Evolutionary conservation across 2,329 filamentous ascomycete species (phyloP).

Genomic region (Aspergillus fischeri): DNA sequence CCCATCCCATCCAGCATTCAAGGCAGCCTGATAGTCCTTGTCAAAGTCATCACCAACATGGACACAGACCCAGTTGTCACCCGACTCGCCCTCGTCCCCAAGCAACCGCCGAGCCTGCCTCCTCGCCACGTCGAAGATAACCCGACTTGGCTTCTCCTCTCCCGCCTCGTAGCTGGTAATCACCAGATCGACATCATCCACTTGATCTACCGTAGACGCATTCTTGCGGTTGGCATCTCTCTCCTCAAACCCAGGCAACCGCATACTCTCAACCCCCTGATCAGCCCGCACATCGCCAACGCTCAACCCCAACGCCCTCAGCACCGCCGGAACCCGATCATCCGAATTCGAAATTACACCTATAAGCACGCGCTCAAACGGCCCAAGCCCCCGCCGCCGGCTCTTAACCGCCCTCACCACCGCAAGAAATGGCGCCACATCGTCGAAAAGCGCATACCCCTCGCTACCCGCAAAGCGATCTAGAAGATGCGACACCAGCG

Average conservation of each 20-base stretch:
- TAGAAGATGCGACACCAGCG: conserved; percentile 32
- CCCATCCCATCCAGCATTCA: conserved; percentile 36
- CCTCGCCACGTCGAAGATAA: conserved; percentile 39
- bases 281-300: conserved; percentile 34
- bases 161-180: conserved; percentile 46
- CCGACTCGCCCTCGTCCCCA: not conserved
- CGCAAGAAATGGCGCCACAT: conserved; percentile 36
- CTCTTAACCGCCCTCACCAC: conserved; percentile 3
- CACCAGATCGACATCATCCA: conserved; percentile 40
- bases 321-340: conserved; percentile 38
- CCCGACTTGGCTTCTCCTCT: conserved; percentile 39
- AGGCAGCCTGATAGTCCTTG: conserved; percentile 40
- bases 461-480: conserved; percentile 37
- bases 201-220: not conserved
- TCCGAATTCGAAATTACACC: conserved; percentile 47
- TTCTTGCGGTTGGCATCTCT: conserved; percentile 1
- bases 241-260: conserved; percentile 19
- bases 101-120: conserved; percentile 24
- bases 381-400: conserved; percentile 1
- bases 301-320: conserved; percentile 36
- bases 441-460: conserved; percentile 40
- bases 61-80: conserved; percentile 26
- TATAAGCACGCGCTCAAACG: conserved; percentile 35
- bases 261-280: conserved; percentile 24
- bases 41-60: conserved; percentile 45